Evolutionary conservation across 345 rosid genomes (phyloP), one percentile per base, ranked within the genome.

Genomic region (Viola odorata): DNA sequence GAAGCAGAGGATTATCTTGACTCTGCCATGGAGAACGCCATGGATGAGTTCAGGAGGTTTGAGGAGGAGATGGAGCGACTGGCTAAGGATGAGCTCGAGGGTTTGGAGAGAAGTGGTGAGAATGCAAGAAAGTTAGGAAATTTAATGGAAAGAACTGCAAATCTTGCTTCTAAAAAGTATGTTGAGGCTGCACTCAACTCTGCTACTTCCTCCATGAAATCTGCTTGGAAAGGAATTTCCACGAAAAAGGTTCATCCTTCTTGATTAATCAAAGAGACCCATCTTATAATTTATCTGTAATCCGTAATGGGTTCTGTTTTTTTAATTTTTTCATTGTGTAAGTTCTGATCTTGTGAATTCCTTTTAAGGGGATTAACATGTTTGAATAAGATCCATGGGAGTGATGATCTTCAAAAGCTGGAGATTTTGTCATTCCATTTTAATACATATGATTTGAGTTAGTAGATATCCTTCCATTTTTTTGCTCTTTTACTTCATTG

Each of bases 141-240:
- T 12, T 2, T 73, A 52, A 16, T 82, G 86, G 91, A 78, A 65
- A 86, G 78, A 50, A 84, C 87, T 0, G 96, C 96, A 0, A 77
- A 76, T 0, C 32, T 80, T 5, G 92, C 96, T 1, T 82, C 96
- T 13, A 88, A 78, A 42, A 78, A 65, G 63, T 90, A 86, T 62
- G 71, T 91, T 6, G 95, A 88, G 66, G 89, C 96, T 37, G 92
- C 95, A 6, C 51, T 82, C 70, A 82, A 77, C 60, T 78, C 96
- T 47, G 98, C 98, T 8, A 73, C 96, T 4, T 90, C 89, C 58
- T 73, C 98, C 4, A 84, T 91, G 95, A 86, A 81, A 71, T 64
- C 95, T 7, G 95, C 96, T 36, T 78, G 80, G 76, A 91, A 80
- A 68, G 82, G 84, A 36, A 64, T 88, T 37, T 73, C 86, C 5